phyloP scores from a whole-genome alignment of 768 basidiomycete genomes.

The Wakefieldia striispora region DNA sequence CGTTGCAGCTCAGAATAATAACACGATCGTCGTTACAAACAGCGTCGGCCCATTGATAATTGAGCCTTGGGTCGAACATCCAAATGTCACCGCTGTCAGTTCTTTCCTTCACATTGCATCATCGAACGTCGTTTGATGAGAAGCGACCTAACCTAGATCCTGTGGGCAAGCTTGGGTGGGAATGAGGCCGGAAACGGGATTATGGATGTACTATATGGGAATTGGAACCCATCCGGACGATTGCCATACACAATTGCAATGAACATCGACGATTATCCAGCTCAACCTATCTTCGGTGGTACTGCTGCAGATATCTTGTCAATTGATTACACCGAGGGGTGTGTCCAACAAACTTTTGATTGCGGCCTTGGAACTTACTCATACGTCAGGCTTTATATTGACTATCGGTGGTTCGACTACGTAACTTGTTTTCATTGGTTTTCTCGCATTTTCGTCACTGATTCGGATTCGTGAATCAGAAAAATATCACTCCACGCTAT shows the following conservation, averaged over 20 bases:
- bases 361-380: no score
- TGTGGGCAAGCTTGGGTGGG: slow-evolving; percentile 61
- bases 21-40: slow-evolving; percentile 80
- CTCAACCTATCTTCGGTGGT: slow-evolving; percentile 35
- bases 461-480: slow-evolving; percentile 28
- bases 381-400: slow-evolving; percentile 50
- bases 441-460: no score
- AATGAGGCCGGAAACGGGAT: slow-evolving; percentile 79
- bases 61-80: slow-evolving; percentile 73
- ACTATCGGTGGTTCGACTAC: slow-evolving; percentile 71
- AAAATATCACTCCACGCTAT: slow-evolving; percentile 74
- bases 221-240: slow-evolving; percentile 71
- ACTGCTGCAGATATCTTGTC: slow-evolving; percentile 31
- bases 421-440: slow-evolving; percentile 34
- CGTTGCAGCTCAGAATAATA: slow-evolving; percentile 66
- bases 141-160: slow-evolving; percentile 19
- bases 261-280: slow-evolving; percentile 47
- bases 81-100: slow-evolving; percentile 67
- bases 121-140: slow-evolving; percentile 14
- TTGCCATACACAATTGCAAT: slow-evolving; percentile 77
- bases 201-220: slow-evolving; percentile 75
- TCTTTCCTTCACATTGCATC: slow-evolving; percentile 25
- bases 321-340: slow-evolving; percentile 63
- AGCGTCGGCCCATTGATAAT: slow-evolving; percentile 68
- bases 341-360: not conserved